Evolutionary conservation across 1,284 basidiomycete genomes (phyloP).

Genomic region (Pulveroboletus sp.): DNA sequence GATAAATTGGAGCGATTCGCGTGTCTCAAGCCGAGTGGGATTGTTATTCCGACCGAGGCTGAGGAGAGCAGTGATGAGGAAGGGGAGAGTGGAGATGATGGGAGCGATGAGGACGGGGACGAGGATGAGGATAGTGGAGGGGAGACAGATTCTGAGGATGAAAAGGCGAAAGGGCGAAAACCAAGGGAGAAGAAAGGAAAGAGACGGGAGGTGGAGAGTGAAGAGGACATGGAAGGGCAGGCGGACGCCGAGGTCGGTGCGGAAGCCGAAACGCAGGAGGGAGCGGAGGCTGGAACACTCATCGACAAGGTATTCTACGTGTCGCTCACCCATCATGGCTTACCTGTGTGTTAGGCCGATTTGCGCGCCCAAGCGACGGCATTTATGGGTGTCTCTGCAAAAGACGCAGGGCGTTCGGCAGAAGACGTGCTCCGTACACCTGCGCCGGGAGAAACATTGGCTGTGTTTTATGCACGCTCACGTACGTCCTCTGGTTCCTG

Average conservation of each 20-base stretch:
- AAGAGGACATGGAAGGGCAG: slow-evolving; percentile 16
- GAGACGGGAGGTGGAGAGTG: slow-evolving; percentile 6
- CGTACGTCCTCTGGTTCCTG: slow-evolving; percentile 39
- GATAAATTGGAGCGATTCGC: slow-evolving; percentile 79
- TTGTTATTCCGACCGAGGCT: slow-evolving; percentile 60
- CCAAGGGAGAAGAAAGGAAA: slow-evolving; percentile 8
- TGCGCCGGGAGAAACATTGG: slow-evolving; percentile 83
- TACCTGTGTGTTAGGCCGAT: slow-evolving; percentile 29
- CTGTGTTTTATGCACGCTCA: slow-evolving; percentile 81
- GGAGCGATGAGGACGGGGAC: slow-evolving; percentile 43
- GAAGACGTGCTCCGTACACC: slow-evolving; percentile 84
- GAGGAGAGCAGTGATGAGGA: slow-evolving; percentile 60
- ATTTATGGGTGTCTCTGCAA: slow-evolving; percentile 70
- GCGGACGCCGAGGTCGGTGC: not conserved
- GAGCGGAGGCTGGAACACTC: not conserved
- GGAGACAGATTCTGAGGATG: slow-evolving; percentile 8
- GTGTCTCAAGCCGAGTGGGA: slow-evolving; percentile 65
- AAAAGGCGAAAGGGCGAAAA: slow-evolving; percentile 14
- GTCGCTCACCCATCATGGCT: not conserved
- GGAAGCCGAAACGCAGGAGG: not conserved
- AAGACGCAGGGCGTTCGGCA: slow-evolving; percentile 57
- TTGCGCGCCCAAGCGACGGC: slow-evolving; percentile 60
- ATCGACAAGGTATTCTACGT: slow-evolving; percentile 4
- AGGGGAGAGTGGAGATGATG: slow-evolving; percentile 49
- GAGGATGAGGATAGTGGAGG: slow-evolving; percentile 33